These are phyloP conservation scores for Phlebopus sp. DNA, from an alignment of 1,284 basidiomycete species.

Conservation along the genomic window DNA sequence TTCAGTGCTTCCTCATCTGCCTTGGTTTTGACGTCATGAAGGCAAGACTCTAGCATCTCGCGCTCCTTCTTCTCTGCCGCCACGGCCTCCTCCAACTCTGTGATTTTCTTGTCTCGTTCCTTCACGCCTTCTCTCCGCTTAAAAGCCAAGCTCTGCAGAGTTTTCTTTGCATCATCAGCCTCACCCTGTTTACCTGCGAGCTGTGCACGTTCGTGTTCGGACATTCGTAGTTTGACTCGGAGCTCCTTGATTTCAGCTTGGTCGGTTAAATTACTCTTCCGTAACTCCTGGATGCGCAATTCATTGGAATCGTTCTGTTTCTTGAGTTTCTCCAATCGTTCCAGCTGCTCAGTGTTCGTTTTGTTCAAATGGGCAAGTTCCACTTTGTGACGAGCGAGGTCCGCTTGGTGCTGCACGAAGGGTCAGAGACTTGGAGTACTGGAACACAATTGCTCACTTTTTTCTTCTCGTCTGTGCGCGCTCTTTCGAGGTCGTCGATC, in stretches of 20 bases:
- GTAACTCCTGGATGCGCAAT: constrained; percentile 54
- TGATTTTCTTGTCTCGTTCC: constrained; percentile 52
- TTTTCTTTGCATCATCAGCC: constrained; percentile 49
- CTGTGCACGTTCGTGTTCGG: constrained; percentile 58
- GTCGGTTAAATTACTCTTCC: constrained; percentile 45
- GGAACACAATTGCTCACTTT: constrained; percentile 41
- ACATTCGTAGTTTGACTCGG: constrained; percentile 52
- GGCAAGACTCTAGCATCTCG: constrained; percentile 43
- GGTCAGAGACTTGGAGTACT: not conserved
- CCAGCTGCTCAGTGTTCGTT: constrained; percentile 48
- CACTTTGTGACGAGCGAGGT: constrained; percentile 55
- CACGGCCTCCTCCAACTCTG: constrained; percentile 54
- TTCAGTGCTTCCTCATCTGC: constrained; percentile 41
- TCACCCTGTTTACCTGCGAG: constrained; percentile 52
- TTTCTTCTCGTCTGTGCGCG: constrained; percentile 67
- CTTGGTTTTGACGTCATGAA: constrained; percentile 43
- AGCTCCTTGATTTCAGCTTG: constrained; percentile 64
- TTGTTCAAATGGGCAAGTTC: constrained; percentile 54
- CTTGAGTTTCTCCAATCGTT: constrained; percentile 58
- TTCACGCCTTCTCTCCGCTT: constrained; percentile 51
- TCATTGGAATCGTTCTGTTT: constrained; percentile 59
- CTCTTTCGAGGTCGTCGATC: constrained; percentile 62
- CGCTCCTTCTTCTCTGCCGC: constrained; percentile 49
- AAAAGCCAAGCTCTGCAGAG: constrained; percentile 46
- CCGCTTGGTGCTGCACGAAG: constrained; percentile 49